These are phyloP conservation scores for Epichloe coenophiala DNA, from an alignment of 2,329 filamentous ascomycete genomes.

Conservation along the genomic window DNA sequence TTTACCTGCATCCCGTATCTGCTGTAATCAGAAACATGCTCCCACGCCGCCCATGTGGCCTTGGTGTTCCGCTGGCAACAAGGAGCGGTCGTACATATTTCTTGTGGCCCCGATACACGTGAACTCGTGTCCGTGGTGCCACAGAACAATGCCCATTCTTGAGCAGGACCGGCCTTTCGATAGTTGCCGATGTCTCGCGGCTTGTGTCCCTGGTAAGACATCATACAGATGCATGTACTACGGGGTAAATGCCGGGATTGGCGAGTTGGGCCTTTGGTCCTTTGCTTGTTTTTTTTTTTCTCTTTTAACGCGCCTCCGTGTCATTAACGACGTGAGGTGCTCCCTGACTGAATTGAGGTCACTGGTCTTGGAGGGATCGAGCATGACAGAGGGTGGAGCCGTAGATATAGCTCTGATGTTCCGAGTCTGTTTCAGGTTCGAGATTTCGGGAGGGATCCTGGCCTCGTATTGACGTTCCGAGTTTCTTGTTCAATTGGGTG, in stretches of 20 bases:
- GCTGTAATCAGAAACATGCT: neutral
- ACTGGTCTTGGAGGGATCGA: neutral
- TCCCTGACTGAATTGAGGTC: neutral
- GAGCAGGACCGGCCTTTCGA: neutral
- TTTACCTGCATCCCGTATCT: neutral
- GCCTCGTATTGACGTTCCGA: neutral
- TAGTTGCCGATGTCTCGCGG: neutral
- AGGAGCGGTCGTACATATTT: neutral
- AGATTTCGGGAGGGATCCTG: neutral
- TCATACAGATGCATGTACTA: neutral
- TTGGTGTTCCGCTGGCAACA: neutral
- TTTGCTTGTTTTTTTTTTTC: neutral
- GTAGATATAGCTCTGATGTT: neutral
- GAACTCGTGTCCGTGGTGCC: conserved; percentile 1
- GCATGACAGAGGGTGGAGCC: neutral
- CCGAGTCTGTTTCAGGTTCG: neutral
- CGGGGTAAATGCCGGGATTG: neutral
- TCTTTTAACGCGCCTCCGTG: neutral
- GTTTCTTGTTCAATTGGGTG: neutral
- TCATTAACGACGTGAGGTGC: neutral
- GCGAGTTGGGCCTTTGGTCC: neutral
- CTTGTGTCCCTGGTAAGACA: neutral
- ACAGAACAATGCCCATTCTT: neutral
- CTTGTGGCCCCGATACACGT: conserved; percentile 1
- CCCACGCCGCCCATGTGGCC: neutral